phyloP scores from a whole-genome alignment of 1,139 yeast species.

The Petasospora rhodanensis region DNA sequence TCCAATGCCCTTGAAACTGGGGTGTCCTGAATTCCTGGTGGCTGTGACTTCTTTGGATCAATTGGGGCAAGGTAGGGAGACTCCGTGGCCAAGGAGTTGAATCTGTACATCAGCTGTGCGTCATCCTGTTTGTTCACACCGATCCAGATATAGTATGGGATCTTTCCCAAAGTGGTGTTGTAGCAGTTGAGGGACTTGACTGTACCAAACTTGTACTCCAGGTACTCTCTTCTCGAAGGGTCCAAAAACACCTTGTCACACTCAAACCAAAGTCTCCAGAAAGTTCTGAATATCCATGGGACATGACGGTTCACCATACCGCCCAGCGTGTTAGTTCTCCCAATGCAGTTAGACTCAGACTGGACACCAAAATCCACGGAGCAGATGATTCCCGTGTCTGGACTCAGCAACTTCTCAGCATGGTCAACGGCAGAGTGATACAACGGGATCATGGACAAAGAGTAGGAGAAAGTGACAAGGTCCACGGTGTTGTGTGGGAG shows the following conservation, averaged over 20 bases:
- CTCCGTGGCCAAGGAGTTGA: slow-evolving; percentile 73
- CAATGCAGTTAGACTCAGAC: slow-evolving; percentile 56
- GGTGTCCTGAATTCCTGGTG: slow-evolving; percentile 25
- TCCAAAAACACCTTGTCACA: slow-evolving; percentile 77
- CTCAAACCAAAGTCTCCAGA: slow-evolving; percentile 88
- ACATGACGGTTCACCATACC: slow-evolving; percentile 67
- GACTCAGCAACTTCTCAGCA: slow-evolving; percentile 48
- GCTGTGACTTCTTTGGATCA: slow-evolving; percentile 23
- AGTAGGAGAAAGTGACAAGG: slow-evolving; percentile 71
- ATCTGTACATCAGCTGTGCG: slow-evolving; percentile 53
- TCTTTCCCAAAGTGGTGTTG: slow-evolving; percentile 61
- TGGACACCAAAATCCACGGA: slow-evolving; percentile 82
- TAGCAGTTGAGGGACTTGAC: slow-evolving; percentile 65
- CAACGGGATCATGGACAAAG: slow-evolving; percentile 81
- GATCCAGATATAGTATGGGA: slow-evolving; percentile 80
- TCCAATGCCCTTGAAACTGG: slow-evolving; percentile 65
- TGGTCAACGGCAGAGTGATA: slow-evolving; percentile 79
- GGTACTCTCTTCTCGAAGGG: slow-evolving; percentile 74
- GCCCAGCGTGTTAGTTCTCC: slow-evolving; percentile 72
- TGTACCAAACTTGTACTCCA: slow-evolving; percentile 79
- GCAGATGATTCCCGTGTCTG: slow-evolving; percentile 54
- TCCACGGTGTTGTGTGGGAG: slow-evolving; percentile 48
- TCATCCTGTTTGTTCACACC: slow-evolving; percentile 71
- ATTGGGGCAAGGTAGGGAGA: slow-evolving; percentile 73
- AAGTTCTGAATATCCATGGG: slow-evolving; percentile 72